Evolutionary conservation across 2,329 filamentous ascomycete genomes (phyloP).

Genomic region (Trichoderma sp.): DNA sequence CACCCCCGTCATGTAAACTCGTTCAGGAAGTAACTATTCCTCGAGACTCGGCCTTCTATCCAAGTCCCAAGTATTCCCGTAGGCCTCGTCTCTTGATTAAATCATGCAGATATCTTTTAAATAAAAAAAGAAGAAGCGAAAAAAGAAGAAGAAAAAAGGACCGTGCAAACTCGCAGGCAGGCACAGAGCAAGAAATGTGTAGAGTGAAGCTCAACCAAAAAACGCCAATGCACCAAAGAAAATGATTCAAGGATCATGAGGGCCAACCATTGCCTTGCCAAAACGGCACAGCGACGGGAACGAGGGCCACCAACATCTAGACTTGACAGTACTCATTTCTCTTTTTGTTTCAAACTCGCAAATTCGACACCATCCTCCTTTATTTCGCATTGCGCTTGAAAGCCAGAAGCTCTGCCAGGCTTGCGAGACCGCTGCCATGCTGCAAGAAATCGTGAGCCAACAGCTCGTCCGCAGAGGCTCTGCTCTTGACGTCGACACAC

Average conservation of each 20-base stretch:
- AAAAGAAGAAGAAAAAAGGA: background rate
- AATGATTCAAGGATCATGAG: slow-evolving; percentile 15
- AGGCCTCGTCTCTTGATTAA: slow-evolving; percentile 15
- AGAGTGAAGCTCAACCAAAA: slow-evolving; percentile 15
- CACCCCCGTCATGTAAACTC: slow-evolving; percentile 8
- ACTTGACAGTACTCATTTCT: slow-evolving; percentile 18
- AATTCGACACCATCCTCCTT: slow-evolving; percentile 19
- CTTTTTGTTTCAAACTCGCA: slow-evolving; percentile 18
- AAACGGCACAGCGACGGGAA: background rate
- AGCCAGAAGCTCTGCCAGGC: slow-evolving; percentile 80
- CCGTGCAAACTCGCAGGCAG: slow-evolving; percentile 8
- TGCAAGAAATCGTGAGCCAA: slow-evolving; percentile 91
- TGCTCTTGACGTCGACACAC: slow-evolving; percentile 92
- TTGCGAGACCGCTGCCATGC: slow-evolving; percentile 79
- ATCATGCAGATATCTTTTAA: slow-evolving; percentile 16
- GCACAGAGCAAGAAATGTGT: slow-evolving; percentile 18
- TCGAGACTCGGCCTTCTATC: slow-evolving; percentile 17
- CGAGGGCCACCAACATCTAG: slow-evolving; percentile 16
- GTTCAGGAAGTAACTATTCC: slow-evolving; percentile 15
- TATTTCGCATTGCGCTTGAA: slow-evolving; percentile 76
- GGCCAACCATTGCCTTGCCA: slow-evolving; percentile 15
- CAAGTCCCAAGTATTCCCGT: slow-evolving; percentile 16
- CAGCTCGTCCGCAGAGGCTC: slow-evolving; percentile 87
- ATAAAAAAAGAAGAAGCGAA: background rate
- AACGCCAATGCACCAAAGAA: slow-evolving; percentile 19